Conservation (phyloP, 352 stramenopile species). For the Phytophthora uliginosa region DNA sequence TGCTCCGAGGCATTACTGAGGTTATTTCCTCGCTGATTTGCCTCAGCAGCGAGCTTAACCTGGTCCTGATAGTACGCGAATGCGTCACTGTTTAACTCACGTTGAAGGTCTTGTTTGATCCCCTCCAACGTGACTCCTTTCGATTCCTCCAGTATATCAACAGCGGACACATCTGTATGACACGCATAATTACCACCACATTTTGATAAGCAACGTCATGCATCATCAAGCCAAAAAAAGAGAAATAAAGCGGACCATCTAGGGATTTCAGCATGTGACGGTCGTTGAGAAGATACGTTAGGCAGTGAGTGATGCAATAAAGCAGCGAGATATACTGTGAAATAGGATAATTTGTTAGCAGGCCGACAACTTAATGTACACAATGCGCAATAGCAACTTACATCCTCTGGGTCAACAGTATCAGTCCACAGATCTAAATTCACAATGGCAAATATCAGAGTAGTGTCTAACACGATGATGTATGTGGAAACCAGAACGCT, state of each 20-base stretch:
- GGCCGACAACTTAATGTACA: neutral
- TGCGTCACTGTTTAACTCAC: constrained; percentile 52
- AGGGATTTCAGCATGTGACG: constrained; percentile 60
- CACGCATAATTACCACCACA: neutral
- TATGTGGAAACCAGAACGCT: neutral
- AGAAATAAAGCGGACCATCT: constrained; percentile 34
- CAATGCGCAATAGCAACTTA: constrained; percentile 37
- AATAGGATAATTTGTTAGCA: neutral
- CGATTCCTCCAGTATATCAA: constrained; percentile 69
- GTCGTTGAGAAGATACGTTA: constrained; percentile 66
- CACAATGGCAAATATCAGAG: neutral
- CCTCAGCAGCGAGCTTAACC: constrained; percentile 36
- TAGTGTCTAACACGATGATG: neutral
- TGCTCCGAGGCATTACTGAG: neutral
- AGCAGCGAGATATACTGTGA: constrained; percentile 79
- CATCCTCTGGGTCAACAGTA: constrained; percentile 69
- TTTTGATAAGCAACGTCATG: neutral
- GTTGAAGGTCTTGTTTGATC: constrained; percentile 60
- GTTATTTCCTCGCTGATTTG: constrained; percentile 11
- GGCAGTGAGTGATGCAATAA: constrained; percentile 80
- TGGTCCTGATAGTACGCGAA: constrained; percentile 55
- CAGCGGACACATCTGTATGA: constrained; percentile 55
- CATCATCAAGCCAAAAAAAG: neutral
- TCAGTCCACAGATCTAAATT: constrained; percentile 74
- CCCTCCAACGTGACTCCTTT: constrained; percentile 54